These are phyloP conservation scores for Pseudevernia furfuracea DNA, from an alignment of 495 filamentous ascomycete genomes.

Conservation along the genomic window DNA sequence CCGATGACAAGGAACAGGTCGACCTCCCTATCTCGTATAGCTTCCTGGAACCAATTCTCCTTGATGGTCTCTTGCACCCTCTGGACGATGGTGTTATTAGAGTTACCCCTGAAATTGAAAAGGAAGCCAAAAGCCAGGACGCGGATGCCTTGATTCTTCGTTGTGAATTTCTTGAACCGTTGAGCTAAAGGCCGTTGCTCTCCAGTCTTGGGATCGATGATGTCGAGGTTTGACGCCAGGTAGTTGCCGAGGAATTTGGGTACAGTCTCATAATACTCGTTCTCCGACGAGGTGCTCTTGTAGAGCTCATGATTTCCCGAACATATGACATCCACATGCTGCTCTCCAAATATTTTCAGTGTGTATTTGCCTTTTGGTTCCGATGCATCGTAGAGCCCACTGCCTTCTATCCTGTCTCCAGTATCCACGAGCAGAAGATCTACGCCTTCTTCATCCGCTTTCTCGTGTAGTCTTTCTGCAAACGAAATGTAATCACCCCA, in stretches of 20 bases:
- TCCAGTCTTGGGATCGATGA: conserved; percentile 61
- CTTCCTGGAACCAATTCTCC: conserved; percentile 82
- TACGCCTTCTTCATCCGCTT: conserved; percentile 65
- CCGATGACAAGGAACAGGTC: conserved; percentile 85
- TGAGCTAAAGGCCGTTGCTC: conserved; percentile 69
- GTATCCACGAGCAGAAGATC: conserved; percentile 90
- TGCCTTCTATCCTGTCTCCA: conserved; percentile 89
- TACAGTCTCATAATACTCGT: conserved; percentile 70
- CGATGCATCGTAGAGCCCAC: conserved; percentile 90
- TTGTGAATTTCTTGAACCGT: conserved; percentile 79
- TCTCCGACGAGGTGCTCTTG: conserved; percentile 61
- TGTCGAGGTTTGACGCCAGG: conserved; percentile 87
- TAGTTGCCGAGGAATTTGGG: conserved; percentile 71
- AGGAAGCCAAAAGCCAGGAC: conserved; percentile 88
- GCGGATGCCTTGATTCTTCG: conserved; percentile 74
- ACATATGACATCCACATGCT: conserved; percentile 76
- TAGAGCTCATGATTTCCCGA: conserved; percentile 97
- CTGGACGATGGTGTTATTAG: conserved; percentile 80
- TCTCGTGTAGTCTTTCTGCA: conserved; percentile 66
- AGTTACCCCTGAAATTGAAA: conserved; percentile 84
- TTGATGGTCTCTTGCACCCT: conserved; percentile 69
- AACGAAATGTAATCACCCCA: conserved; percentile 99
- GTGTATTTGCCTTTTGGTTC: conserved; percentile 80
- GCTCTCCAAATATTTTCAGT: conserved; percentile 74
- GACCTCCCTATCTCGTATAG: conserved; percentile 67